A percentile compares a stretch with the other conserved stretches of the same genome.
Evolutionary conservation across 805 yeast genomes (phyloP).

Genomic region (Metschnikowia kofuensis): DNA sequence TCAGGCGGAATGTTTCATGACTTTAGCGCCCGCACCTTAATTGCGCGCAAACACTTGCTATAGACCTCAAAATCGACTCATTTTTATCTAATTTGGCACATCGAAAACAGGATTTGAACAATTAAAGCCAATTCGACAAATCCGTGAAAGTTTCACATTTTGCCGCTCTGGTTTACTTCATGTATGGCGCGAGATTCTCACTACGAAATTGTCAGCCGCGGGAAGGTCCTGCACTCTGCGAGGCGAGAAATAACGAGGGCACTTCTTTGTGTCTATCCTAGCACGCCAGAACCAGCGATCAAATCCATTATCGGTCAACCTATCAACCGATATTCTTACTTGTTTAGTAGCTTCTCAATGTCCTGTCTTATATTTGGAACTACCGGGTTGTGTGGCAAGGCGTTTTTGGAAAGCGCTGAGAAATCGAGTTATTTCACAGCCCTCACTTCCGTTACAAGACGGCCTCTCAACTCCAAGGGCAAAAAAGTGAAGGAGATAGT

Average conservation of each 20-base stretch:
- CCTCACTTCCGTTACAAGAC: constrained; percentile 52
- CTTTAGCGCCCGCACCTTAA: too few species aligned
- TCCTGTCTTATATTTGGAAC: constrained; percentile 51
- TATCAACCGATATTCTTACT: too few species aligned
- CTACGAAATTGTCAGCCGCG: background rate
- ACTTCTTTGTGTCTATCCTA: too few species aligned
- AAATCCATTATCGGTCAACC: too few species aligned
- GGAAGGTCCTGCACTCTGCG: background rate
- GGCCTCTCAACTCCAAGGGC: constrained; percentile 32
- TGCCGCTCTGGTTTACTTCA: background rate
- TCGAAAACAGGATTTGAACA: too few species aligned
- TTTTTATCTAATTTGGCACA: too few species aligned
- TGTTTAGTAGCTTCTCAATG: background rate
- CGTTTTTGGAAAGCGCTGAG: constrained; percentile 47
- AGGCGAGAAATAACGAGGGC: background rate
- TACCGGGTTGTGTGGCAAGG: constrained; percentile 74
- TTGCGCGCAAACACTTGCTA: too few species aligned
- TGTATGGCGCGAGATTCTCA: background rate
- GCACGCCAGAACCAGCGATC: too few species aligned
- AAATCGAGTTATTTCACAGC: constrained; percentile 33
- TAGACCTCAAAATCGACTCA: too few species aligned
- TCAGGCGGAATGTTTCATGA: too few species aligned
- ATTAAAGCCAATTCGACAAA: too few species aligned
- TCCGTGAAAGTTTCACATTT: too few species aligned
- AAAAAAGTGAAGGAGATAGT: constrained; percentile 38